Base-by-base conservation (phyloP, 306 rosid species). In the Canavalia gladiata region DNA sequence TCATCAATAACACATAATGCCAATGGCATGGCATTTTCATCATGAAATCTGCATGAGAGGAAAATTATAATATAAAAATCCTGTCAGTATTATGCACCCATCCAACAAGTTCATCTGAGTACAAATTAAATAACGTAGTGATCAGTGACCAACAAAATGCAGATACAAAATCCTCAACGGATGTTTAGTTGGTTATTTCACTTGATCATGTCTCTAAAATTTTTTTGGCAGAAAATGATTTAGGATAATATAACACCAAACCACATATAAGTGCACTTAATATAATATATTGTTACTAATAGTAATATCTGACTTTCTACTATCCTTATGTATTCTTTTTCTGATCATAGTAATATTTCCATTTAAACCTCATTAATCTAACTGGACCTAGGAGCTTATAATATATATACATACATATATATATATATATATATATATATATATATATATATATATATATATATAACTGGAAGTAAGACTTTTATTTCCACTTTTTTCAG, bases 1-100 rank as follows among this genome's bases (percentile, higher is more conserved):
- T 92, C 99, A 80, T 91, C 88, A 72, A 93, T 89, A 84, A 93
- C 90, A 72, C 79, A 86, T 85, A 87, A 85, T 54, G 99, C 98
- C 74, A 93, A 83, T 25, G 97, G 86, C 87, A 88, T 74, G 39
- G 94, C 89, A 58, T 84, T 91, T 69, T 95, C 98, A 37, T 94
- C 90, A 58, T 86, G 87, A 58, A 91, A 95, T 86, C 99, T 95
- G 93, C 87, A 87, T 34, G 74, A 76, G 18, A 74, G 58, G 59
- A 78, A 78, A 74, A 67, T 37, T 42, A 42, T n/a, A 63, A 66
- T 45, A 57, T 71, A 54, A 30, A 82, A 70, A 33, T n/a, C 56
- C 41, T 55, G 65, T 73, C 79, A 73, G 72, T 55, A 51, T 39
- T 25, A 39, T 25, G 35, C 34, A 69, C 25, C 51, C 56, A 52